Percentiles rank a stretch among this genome's conserved stretches.
Evolutionary conservation across 768 basidiomycete species (phyloP).

Genomic region (Pleurotus djamor): DNA sequence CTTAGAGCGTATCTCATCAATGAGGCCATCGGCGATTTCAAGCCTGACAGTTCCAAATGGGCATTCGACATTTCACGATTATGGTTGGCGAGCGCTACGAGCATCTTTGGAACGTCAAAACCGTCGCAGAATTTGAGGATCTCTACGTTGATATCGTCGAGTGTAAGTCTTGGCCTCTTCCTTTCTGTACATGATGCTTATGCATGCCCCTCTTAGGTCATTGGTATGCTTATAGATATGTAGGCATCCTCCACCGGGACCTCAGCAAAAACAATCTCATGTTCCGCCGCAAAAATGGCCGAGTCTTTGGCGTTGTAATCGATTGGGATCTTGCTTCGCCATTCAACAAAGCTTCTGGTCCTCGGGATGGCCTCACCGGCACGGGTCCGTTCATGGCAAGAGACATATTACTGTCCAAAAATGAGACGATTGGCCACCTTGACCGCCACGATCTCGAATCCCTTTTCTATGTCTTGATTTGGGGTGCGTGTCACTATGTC

Average conservation of each 20-base stretch:
- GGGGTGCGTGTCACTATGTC: background rate
- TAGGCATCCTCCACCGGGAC: conserved; percentile 24
- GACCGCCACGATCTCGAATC: background rate
- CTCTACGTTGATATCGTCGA: conserved; percentile 25
- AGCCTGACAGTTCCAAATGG: background rate
- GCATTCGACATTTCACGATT: conserved; percentile 13
- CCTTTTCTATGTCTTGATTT: background rate
- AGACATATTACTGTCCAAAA: background rate
- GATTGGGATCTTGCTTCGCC: background rate
- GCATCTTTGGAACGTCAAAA: conserved; percentile 17
- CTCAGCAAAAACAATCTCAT: conserved; percentile 29
- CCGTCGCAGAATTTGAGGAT: conserved; percentile 20
- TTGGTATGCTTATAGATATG: conserved; percentile 15
- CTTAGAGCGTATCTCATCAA: conserved; percentile 3
- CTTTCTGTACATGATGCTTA: background rate
- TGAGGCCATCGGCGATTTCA: background rate
- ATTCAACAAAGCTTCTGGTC: background rate
- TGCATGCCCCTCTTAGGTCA: conserved; percentile 15
- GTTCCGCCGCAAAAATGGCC: conserved; percentile 7
- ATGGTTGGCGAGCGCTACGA: conserved; percentile 16
- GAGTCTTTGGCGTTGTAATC: background rate
- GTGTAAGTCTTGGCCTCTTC: conserved; percentile 17
- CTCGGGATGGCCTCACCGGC: background rate
- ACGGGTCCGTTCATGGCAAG: background rate
- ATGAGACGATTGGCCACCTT: background rate